phyloP scores from a whole-genome alignment of 805 yeast genomes.

The Kluyveromyces lactis region DNA sequence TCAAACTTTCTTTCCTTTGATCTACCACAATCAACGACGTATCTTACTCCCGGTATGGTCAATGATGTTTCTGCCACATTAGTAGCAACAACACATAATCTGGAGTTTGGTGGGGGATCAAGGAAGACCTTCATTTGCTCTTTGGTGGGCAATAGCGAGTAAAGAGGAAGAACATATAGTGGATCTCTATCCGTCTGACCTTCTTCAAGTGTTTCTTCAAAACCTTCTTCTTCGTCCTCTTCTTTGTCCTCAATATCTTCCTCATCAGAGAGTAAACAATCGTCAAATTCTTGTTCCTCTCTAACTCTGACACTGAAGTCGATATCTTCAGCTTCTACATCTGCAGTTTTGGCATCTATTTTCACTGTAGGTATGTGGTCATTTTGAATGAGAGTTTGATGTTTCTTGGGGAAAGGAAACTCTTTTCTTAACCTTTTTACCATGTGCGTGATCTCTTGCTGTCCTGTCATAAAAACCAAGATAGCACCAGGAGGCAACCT shows the following conservation, averaged over 20 bases:
- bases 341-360: slow-evolving; percentile 52
- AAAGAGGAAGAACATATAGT: slow-evolving; percentile 81
- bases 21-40: slow-evolving; percentile 93
- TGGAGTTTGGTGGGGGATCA: slow-evolving; percentile 73
- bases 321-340: slow-evolving; percentile 79
- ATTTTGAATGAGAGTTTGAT: slow-evolving; percentile 7
- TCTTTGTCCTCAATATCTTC: slow-evolving; percentile 33
- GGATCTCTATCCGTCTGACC: slow-evolving; percentile 72
- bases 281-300: slow-evolving; percentile 29
- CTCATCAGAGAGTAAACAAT: slow-evolving; percentile 26
- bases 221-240: slow-evolving; percentile 46
- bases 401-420: slow-evolving; percentile 43
- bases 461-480: slow-evolving; percentile 87
- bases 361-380: slow-evolving; percentile 36
- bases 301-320: slow-evolving; percentile 51
- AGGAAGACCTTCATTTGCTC: slow-evolving; percentile 93
- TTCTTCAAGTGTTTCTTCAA: slow-evolving; percentile 61
- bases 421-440: slow-evolving; percentile 61
- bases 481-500: slow-evolving; percentile 91
- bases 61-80: slow-evolving; percentile 97
- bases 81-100: slow-evolving; percentile 91
- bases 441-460: slow-evolving; percentile 74
- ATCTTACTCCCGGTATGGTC: slow-evolving; percentile 91
- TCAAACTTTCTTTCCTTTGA: slow-evolving; percentile 81
- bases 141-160: slow-evolving; percentile 85